A percentile compares a stretch with the other conserved stretches of the same genome.
Evolutionary conservation across 768 basidiomycete species (phyloP).

Genomic region (Agaricus sinodeliciosus): DNA sequence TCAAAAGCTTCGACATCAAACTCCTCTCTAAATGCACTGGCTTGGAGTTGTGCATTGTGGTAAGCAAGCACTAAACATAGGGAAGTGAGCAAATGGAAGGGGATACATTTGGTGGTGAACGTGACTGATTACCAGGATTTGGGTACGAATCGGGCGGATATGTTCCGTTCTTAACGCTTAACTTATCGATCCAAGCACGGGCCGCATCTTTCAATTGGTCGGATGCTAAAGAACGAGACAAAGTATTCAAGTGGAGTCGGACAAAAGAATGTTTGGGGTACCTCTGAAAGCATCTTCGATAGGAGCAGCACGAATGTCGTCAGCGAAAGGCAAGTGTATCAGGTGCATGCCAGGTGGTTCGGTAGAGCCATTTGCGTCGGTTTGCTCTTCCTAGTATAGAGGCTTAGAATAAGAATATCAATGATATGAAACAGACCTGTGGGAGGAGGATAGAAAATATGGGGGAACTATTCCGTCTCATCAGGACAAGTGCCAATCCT

Average conservation of each 20-base stretch:
- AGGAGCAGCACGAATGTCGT: constrained; percentile 83
- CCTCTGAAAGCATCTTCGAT: constrained; percentile 62
- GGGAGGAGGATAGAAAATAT: constrained; percentile 82
- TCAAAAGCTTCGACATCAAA: constrained; percentile 73
- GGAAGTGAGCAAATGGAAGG: constrained; percentile 1
- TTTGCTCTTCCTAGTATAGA: constrained; percentile 53
- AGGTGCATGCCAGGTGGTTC: constrained; percentile 91
- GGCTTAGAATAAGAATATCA: not conserved
- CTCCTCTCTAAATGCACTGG: constrained; percentile 87
- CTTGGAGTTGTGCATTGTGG: constrained; percentile 87
- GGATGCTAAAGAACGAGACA: constrained; percentile 39
- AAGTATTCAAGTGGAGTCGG: not conserved
- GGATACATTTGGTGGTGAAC: constrained; percentile 9
- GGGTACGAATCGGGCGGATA: constrained; percentile 89
- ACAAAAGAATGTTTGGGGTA: constrained; percentile 17
- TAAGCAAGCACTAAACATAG: constrained; percentile 61
- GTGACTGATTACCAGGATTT: constrained; percentile 64
- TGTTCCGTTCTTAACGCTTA: constrained; percentile 68
- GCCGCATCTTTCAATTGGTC: constrained; percentile 65
- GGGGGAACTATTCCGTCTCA: constrained; percentile 68
- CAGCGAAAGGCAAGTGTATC: constrained; percentile 88
- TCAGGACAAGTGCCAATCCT: constrained; percentile 66
- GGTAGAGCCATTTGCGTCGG: constrained; percentile 65
- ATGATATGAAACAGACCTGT: constrained; percentile 45
- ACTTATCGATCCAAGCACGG: constrained; percentile 67